Evolutionary conservation across 768 basidiomycete species (phyloP).

Genomic region (Leccinum disarticulatum): DNA sequence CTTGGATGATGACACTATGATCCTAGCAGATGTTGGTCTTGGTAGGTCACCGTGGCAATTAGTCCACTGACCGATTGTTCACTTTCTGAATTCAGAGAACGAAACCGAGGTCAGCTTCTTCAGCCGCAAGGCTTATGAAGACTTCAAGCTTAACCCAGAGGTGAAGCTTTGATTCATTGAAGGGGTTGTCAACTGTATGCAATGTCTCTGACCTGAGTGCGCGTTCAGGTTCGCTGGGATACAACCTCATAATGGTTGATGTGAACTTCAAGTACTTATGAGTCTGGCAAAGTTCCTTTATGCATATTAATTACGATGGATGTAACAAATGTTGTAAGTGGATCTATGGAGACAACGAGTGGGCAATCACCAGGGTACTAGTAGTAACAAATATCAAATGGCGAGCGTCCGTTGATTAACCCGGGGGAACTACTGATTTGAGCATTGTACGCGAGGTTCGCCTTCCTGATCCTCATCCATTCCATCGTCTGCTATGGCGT

Average conservation of each 20-base stretch:
- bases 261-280: background rate
- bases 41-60: conserved; percentile 50
- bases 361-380: conserved; percentile 23
- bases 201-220: background rate
- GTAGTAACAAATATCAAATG: conserved; percentile 19
- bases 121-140: conserved; percentile 70
- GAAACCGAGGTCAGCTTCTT: conserved; percentile 96
- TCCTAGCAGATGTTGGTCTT: conserved; percentile 69
- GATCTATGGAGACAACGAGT: conserved; percentile 30
- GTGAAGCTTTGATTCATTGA: conserved; percentile 26
- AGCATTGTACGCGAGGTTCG: conserved; percentile 95
- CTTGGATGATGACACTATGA: too few species aligned
- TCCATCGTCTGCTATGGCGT: conserved; percentile 60
- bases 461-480: conserved; percentile 92
- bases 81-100: conserved; percentile 60
- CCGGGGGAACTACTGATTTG: conserved; percentile 63
- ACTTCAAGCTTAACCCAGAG: conserved; percentile 81
- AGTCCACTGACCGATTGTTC: background rate
- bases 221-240: conserved; percentile 31
- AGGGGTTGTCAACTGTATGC: background rate
- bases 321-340: conserved; percentile 28
- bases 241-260: conserved; percentile 9
- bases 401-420: conserved; percentile 16
- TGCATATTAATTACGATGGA: conserved; percentile 31
- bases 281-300: conserved; percentile 9